Conservation (phyloP, 225 moss, liverwort and hornwort species). For the Straminergon stramineum region DNA sequence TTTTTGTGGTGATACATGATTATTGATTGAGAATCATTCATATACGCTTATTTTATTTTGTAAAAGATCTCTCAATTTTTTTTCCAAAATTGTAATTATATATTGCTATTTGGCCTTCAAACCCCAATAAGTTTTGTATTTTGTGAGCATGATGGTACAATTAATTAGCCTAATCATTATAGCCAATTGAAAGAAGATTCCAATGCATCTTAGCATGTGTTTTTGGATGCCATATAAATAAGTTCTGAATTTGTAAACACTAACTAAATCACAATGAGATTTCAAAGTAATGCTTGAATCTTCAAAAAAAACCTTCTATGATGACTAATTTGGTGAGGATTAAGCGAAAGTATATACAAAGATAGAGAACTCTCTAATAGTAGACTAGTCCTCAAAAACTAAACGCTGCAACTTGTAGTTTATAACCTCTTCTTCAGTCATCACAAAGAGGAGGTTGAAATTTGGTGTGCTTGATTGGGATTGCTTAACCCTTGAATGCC, state of each 20-base stretch:
- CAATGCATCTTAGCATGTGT: background rate
- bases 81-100: background rate
- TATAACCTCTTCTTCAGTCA: background rate
- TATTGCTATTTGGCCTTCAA: background rate
- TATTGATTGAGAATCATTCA: background rate
- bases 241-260: background rate
- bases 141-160: background rate
- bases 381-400: background rate
- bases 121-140: fast-evolving
- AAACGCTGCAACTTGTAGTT: background rate
- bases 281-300: background rate
- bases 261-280: background rate
- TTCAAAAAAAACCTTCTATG: background rate
- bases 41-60: background rate
- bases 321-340: background rate
- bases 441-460: background rate
- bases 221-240: too few relatives aligned
- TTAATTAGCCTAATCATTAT: background rate
- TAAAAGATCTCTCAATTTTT: background rate
- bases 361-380: background rate
- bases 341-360: background rate
- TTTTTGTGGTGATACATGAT: background rate
- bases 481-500: too few relatives aligned
- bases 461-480: background rate
- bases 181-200: background rate